Conservation (phyloP, 441 rosid genomes). For the Dalechampia spathulata region DNA sequence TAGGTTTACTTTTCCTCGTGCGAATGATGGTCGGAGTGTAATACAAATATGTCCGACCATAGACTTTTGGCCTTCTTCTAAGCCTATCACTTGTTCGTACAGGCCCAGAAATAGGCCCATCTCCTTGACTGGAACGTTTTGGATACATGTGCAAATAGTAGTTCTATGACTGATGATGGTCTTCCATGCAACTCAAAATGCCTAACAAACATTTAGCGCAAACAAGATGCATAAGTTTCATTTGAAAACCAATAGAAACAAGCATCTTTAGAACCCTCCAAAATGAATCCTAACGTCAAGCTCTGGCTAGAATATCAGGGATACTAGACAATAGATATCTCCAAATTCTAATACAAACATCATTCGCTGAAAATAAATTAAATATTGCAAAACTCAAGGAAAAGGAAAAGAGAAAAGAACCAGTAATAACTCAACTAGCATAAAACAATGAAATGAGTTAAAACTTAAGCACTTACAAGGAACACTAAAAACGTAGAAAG, state of each 20-base stretch:
- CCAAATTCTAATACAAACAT: no score
- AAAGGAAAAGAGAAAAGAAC: no score
- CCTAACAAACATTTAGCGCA: slow-evolving; percentile 8
- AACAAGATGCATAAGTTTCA: slow-evolving; percentile 5
- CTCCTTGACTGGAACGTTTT: slow-evolving; percentile 76
- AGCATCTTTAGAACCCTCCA: background rate
- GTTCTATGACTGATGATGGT: slow-evolving; percentile 14
- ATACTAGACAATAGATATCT: background rate
- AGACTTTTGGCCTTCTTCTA: slow-evolving; percentile 76
- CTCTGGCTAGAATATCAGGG: background rate
- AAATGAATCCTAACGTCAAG: no score
- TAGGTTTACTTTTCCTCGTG: slow-evolving; percentile 65
- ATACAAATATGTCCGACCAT: slow-evolving; percentile 54
- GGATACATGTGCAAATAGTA: slow-evolving; percentile 72
- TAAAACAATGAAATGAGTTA: no score
- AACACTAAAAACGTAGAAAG: no score
- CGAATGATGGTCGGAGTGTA: slow-evolving; percentile 54
- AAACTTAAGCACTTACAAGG: no score
- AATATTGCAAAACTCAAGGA: no score
- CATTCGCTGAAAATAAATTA: no score
- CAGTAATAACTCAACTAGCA: no score
- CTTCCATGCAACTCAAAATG: slow-evolving; percentile 49
- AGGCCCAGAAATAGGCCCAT: slow-evolving; percentile 76
- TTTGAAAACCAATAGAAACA: slow-evolving; percentile 2
- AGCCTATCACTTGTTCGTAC: slow-evolving; percentile 93